These are phyloP conservation scores for Jamesozyma jinghongensis DNA, from an alignment of 805 yeast species.

Conservation along the genomic window DNA sequence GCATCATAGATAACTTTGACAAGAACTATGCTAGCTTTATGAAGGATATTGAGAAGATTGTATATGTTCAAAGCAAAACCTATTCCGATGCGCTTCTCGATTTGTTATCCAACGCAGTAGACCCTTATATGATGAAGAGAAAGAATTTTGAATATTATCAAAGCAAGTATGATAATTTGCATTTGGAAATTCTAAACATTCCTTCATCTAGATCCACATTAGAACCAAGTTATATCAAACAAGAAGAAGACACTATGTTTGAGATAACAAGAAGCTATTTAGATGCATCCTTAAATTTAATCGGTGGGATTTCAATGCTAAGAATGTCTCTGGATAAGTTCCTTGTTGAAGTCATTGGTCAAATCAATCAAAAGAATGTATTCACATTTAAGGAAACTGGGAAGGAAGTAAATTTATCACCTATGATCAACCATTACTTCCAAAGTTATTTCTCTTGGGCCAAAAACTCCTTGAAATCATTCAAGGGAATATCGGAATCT, in stretches of 20 bases:
- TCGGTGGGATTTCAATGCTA: slow-evolving; percentile 36
- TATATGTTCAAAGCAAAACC: slow-evolving; percentile 10
- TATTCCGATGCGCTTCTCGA: slow-evolving; percentile 11
- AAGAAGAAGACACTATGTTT: slow-evolving; percentile 67
- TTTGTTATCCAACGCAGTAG: slow-evolving; percentile 33
- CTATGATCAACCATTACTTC: slow-evolving; percentile 4
- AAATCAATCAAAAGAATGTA: slow-evolving; percentile 21
- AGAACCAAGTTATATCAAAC: slow-evolving; percentile 48
- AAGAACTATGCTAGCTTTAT: slow-evolving; percentile 14
- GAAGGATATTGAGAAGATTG: slow-evolving; percentile 7
- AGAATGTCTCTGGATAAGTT: slow-evolving; percentile 17
- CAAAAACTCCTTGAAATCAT: slow-evolving; percentile 4
- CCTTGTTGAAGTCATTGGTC: slow-evolving; percentile 8
- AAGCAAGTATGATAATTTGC: slow-evolving; percentile 51
- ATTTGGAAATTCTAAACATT: slow-evolving; percentile 44
- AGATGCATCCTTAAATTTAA: slow-evolving; percentile 46
- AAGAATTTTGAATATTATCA: slow-evolving; percentile 54
- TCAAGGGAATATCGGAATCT: slow-evolving; percentile 21
- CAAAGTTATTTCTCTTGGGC: slow-evolving; percentile 11
- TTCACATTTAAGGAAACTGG: slow-evolving; percentile 14
- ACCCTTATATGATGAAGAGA: slow-evolving; percentile 46
- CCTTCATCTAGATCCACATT: slow-evolving; percentile 33
- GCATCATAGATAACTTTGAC: slow-evolving; percentile 12
- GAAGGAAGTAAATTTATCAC: slow-evolving; percentile 5
- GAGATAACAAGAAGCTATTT: slow-evolving; percentile 59